Evolutionary conservation across 2,329 filamentous ascomycete species (phyloP), one percentile per base, ranked within the genome.

Genomic region (Trichoderma aggressivum): DNA sequence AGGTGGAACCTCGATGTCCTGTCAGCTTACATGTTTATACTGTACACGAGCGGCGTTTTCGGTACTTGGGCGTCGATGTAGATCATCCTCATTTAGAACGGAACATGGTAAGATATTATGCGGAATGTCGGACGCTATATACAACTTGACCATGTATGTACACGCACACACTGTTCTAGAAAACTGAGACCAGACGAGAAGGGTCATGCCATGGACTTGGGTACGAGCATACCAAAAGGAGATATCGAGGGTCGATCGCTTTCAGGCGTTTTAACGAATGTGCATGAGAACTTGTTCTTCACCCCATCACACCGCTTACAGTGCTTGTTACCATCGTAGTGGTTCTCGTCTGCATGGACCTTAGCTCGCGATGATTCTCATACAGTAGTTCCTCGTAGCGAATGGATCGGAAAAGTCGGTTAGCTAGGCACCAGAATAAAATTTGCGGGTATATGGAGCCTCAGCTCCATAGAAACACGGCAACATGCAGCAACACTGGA

Each of bases 381-480:
- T 12, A 39, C n/a, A n/a, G n/a, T 39, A 50, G 43, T 34, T 65
- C 8, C 21, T 53, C 28, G 30, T 65, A 39, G 32, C 16, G 21
- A 66, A 58, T 66, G 63, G 32, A 34, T 66, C 63, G 63, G 63
- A 58, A 66, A 56, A 32, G 36, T 68, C 56, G 65, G 65, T 68
- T 50, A 53, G 59, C 43, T 70, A 70, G 66, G 66, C 66, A 70
- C 53, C 66, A 61, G 66, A 21, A 70, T 70, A 62, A 55, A 21
- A n/a, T 55, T 62, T 70, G 66, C 58, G 66, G 58, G 58, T 28
- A 70, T 16, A n/a, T 62, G 58, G 28, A 60, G 53, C 10, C 39
- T 58, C 34, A 43, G 34, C 55, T 59, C 65, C 36, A 68, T 67
- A 67, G 65, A 60, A 26, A 43, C 34, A 34, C 65, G 26, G 21